phyloP scores from a whole-genome alignment of 2,329 filamentous ascomycete species.

The Colletotrichum tropicicola region DNA sequence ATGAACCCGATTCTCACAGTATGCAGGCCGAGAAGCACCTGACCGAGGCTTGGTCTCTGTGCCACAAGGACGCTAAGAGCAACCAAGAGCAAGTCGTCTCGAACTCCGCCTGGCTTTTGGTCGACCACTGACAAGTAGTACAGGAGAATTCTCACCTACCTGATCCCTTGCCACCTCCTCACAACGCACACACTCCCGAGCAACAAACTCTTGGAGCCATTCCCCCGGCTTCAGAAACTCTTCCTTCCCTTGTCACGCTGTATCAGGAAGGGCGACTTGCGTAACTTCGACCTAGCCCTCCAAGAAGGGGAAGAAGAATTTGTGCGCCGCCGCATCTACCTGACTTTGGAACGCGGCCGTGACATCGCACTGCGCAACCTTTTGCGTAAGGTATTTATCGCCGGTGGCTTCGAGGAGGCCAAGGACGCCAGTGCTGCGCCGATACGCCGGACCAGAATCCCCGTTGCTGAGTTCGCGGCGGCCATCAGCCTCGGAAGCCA shows the following conservation, averaged over 20 bases:
- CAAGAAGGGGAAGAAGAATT: slow-evolving; percentile 89
- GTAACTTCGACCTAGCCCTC: slow-evolving; percentile 84
- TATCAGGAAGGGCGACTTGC: slow-evolving; percentile 84
- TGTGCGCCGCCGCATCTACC: slow-evolving; percentile 90
- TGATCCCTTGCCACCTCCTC: slow-evolving; percentile 92
- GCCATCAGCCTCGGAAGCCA: slow-evolving; percentile 80
- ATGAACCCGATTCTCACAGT: background rate
- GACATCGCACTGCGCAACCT: slow-evolving; percentile 94
- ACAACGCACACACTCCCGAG: slow-evolving; percentile 88
- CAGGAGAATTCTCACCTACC: slow-evolving; percentile 90
- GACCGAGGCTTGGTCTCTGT: slow-evolving; percentile 82
- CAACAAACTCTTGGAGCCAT: slow-evolving; percentile 73
- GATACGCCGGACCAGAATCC: slow-evolving; percentile 78
- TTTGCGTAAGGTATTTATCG: slow-evolving; percentile 88
- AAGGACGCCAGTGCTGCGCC: slow-evolving; percentile 73
- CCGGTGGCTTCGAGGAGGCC: slow-evolving; percentile 80
- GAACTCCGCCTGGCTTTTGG: background rate
- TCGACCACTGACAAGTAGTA: slow-evolving; percentile 6
- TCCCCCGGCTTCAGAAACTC: slow-evolving; percentile 78
- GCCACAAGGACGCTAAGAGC: slow-evolving; percentile 74
- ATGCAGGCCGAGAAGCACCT: slow-evolving; percentile 81
- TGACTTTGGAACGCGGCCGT: slow-evolving; percentile 90
- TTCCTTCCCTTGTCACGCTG: slow-evolving; percentile 82
- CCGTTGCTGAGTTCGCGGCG: slow-evolving; percentile 84
- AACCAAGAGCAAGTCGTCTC: slow-evolving; percentile 79